Evolutionary conservation across 192 early-diverging fungal species (phyloP), one percentile per base, ranked within the genome.

Genomic region (Umbelopsis isabellina): DNA sequence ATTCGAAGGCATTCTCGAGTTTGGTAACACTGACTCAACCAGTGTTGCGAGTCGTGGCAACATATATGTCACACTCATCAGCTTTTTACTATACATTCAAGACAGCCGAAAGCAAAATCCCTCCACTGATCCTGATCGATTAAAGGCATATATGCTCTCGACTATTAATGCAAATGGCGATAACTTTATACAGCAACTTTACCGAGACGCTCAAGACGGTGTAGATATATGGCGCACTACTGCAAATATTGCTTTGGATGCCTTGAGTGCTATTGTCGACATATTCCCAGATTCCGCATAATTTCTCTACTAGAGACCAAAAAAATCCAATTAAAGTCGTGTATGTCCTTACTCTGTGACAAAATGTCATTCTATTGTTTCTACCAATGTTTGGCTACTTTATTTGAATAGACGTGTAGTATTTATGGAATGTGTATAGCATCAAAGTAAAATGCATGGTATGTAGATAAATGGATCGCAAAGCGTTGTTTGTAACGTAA

Each of bases 151-250:
- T 49, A 85, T 89, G 27, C 73, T 88, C 13, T 72, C 85, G 1
- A 79, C 82, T 1, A 76, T 90, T 3, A 70, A 82, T 25, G 75
- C 81, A 2, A 70, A 82, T 41, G 90, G 92, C 12, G 93, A 95
- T 41, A 80, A 85, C 15, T 78, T 97, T 55, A 79, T 96, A 25
- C 91, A 94, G 65, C 69, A 87, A 0, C 75, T 93, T 8, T 89
- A 91, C 66, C 81, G 85, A 5, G 97, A 98, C 81, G 97, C 95
- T 0, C 87, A 90, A 2, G 92, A 94, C 69, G 92, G 89, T 6
- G 84, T 86, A 30, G 89, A 88, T 46, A 87, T 92, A 3, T 95
- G 92, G 88, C 91, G 93, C 65, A 93, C 93, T 7, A 88, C 94
- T 6, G 92, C 97, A 0, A 95, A 95, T 66, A 86, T 86, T 8